Conservation (phyloP, 2,329 filamentous ascomycete species). For the Epichloe typhina region DNA sequence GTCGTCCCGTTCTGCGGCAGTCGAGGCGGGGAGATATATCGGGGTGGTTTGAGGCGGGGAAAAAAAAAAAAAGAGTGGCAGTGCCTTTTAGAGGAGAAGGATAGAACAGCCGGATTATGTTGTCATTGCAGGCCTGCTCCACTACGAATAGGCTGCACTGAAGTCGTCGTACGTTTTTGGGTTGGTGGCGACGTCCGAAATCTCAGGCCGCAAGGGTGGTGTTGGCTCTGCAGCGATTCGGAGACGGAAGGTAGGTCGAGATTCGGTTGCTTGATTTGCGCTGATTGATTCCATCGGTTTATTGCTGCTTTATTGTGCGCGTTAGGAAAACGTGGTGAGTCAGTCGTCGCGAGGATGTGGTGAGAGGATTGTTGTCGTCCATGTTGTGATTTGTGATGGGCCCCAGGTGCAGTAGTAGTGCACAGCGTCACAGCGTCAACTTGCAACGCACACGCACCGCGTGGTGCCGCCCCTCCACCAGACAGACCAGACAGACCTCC, state of each 20-base stretch:
- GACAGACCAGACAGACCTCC: too few relatives aligned
- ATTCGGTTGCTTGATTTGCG: neutral
- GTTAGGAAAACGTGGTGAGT: neutral
- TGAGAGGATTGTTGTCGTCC: neutral
- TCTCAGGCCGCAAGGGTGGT: neutral
- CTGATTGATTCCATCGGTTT: neutral
- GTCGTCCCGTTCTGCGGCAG: neutral
- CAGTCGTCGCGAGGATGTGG: neutral
- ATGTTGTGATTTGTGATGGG: neutral
- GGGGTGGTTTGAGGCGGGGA: neutral
- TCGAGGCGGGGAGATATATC: neutral
- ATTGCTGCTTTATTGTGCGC: too few relatives aligned
- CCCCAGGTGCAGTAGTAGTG: neutral
- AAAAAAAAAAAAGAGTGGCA: neutral
- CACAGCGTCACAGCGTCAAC: neutral
- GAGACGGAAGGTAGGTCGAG: neutral
- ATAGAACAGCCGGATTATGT: neutral
- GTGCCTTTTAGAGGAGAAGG: neutral
- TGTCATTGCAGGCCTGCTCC: neutral
- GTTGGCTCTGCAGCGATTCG: neutral
- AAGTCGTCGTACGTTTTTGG: neutral
- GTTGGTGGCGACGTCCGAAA: neutral
- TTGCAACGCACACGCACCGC: neutral
- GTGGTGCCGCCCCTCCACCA: too few relatives aligned
- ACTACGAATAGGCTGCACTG: neutral